phyloP scores from a whole-genome alignment of 2,329 filamentous ascomycete genomes.

The Chaetomiaceae sp. region DNA sequence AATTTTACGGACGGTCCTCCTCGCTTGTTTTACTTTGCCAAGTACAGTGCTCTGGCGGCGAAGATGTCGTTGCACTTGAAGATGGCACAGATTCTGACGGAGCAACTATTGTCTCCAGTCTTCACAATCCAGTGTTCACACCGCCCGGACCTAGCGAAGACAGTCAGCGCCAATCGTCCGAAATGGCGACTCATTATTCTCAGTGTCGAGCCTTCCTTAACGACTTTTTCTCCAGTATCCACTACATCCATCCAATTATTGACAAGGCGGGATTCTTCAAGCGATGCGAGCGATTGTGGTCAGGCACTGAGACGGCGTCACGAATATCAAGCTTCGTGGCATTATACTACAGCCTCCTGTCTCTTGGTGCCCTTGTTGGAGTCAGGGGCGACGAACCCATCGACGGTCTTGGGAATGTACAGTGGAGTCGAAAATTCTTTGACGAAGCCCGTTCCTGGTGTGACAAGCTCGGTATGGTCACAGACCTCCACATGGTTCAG shows the following conservation, averaged over 20 bases:
- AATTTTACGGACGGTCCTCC: not conserved
- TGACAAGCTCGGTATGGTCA: not conserved
- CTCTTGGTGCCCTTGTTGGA: not conserved
- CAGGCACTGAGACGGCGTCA: not conserved
- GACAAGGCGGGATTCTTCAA: not conserved
- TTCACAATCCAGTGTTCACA: not conserved
- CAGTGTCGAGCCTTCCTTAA: not conserved
- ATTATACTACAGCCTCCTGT: slow-evolving; percentile 1
- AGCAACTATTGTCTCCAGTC: not conserved
- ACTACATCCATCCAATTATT: not conserved
- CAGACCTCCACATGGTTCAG: not conserved
- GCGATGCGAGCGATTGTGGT: not conserved
- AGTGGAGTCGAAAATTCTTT: slow-evolving; percentile 1
- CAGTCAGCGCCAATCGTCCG: not conserved
- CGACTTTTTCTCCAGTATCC: not conserved
- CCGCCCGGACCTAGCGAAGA: not conserved
- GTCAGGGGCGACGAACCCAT: not conserved
- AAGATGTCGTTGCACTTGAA: not conserved
- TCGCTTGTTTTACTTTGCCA: not conserved
- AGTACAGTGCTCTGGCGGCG: not conserved
- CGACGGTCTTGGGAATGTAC: not conserved
- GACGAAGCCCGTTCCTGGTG: not conserved
- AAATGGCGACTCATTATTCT: not conserved
- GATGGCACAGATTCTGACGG: not conserved
- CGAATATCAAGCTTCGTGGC: not conserved